Conservation (phyloP, 495 filamentous ascomycete genomes). For the Terfezia boudieri region DNA sequence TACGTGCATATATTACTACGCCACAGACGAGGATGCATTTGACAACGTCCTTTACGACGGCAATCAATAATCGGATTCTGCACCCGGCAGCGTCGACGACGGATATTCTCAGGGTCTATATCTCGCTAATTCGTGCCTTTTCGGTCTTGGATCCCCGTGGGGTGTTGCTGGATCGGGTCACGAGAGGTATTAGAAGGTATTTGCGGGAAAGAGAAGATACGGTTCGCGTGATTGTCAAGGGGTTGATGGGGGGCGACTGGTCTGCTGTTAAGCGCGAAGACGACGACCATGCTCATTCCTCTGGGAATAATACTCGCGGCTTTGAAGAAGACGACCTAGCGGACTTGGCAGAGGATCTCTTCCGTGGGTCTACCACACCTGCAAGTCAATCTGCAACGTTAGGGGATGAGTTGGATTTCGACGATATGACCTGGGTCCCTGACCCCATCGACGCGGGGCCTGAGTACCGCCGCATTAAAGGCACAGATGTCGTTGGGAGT, state of each 20-base stretch:
- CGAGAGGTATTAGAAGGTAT: conserved; percentile 62
- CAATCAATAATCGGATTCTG: conserved; percentile 48
- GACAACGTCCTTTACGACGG: conserved; percentile 45
- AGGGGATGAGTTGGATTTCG: conserved; percentile 51
- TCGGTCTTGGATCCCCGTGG: conserved; percentile 76
- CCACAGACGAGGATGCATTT: conserved; percentile 38
- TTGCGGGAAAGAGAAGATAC: conserved; percentile 88
- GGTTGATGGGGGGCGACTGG: conserved; percentile 48
- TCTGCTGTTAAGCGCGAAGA: conserved; percentile 4
- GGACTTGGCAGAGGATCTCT: conserved; percentile 56
- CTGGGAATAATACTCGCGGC: neutral
- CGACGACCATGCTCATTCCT: neutral
- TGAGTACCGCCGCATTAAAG: conserved; percentile 74
- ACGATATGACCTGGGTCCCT: conserved; percentile 79
- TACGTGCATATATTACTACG: conserved; percentile 25
- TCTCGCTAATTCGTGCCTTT: conserved; percentile 76
- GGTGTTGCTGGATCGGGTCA: conserved; percentile 70
- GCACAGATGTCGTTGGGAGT: conserved; percentile 75
- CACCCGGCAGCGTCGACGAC: conserved; percentile 77
- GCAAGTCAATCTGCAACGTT: conserved; percentile 23
- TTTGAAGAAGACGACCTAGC: conserved; percentile 32
- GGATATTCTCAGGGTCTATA: conserved; percentile 75
- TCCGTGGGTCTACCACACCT: conserved; percentile 28
- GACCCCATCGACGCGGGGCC: conserved; percentile 82
- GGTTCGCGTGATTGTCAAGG: conserved; percentile 62